These are phyloP conservation scores for Verticillium dahliae DNA, from an alignment of 2,329 filamentous ascomycete species.

Conservation along the genomic window DNA sequence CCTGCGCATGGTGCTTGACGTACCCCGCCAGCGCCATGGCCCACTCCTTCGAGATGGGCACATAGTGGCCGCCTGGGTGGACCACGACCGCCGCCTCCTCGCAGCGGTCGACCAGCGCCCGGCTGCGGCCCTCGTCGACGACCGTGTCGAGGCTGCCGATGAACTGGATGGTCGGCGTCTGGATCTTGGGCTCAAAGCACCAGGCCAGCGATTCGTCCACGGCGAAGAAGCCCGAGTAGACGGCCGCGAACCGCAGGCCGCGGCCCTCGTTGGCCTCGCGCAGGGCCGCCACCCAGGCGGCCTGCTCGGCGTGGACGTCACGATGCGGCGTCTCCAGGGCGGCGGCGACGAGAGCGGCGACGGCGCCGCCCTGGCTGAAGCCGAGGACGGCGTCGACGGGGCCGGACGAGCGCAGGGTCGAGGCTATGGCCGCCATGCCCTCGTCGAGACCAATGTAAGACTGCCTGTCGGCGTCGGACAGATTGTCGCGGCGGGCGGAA, in stretches of 20 bases:
- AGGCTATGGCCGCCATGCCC: slow-evolving; percentile 58
- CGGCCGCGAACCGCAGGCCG: slow-evolving; percentile 62
- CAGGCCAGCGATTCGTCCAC: slow-evolving; percentile 54
- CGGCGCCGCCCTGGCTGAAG: slow-evolving; percentile 73
- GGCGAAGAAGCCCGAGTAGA: slow-evolving; percentile 72
- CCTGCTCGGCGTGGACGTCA: slow-evolving; percentile 19
- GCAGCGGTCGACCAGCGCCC: slow-evolving; percentile 60
- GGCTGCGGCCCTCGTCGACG: slow-evolving; percentile 70
- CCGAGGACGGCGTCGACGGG: slow-evolving; percentile 74
- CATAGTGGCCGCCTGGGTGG: slow-evolving; percentile 86
- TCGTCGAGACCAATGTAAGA: slow-evolving; percentile 64
- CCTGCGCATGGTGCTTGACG: slow-evolving; percentile 39
- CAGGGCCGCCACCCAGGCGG: slow-evolving; percentile 35
- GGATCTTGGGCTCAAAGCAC: slow-evolving; percentile 64
- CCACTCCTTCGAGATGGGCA: slow-evolving; percentile 79
- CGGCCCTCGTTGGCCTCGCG: slow-evolving; percentile 40
- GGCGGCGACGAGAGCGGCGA: slow-evolving; percentile 65
- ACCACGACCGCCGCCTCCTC: slow-evolving; percentile 47
- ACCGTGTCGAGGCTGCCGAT: slow-evolving; percentile 81
- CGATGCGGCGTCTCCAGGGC: slow-evolving; percentile 55
- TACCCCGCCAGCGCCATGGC: slow-evolving; percentile 70
- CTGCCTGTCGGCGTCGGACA: slow-evolving; percentile 33
- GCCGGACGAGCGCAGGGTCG: slow-evolving; percentile 54
- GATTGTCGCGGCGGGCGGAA: slow-evolving; percentile 60
- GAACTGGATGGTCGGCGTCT: slow-evolving; percentile 74